Evolutionary conservation across 768 basidiomycete genomes (phyloP), one percentile per base, ranked within the genome.

Genomic region (Suillus subalutaceus): DNA sequence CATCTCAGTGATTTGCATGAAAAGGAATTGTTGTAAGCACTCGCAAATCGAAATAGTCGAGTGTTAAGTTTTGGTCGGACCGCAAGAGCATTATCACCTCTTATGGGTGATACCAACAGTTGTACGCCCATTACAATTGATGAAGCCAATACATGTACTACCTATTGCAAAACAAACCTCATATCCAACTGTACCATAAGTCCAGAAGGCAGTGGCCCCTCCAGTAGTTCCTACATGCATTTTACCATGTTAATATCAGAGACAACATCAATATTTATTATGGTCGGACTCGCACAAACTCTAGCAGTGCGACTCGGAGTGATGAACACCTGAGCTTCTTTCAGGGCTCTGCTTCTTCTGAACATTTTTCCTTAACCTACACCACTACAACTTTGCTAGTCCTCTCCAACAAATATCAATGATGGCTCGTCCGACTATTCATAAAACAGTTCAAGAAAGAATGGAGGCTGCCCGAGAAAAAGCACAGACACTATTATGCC

Each of bases 1-100:
- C 46, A 48, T 48, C n/a, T n/a, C n/a, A n/a, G n/a, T 48, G 46
- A 48, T 48, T 48, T 48, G 46, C 23, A 48, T 48, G 46, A 48
- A 48, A 48, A 48, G n/a, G 46, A 48, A 48, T 48, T 48, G 46
- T 48, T 48, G 46, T 48, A 48, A 10, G 46, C 46, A 48, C 46
- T 48, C 23, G 46, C 4, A 10, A 10, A 48, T 48, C 23, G 46
- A 23, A 10, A 48, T n/a, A 48, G n/a, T 10, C 10, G 4, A 48
- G 46, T 48, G 12, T 23, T 23, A n/a, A 48, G 46, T 48, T 48
- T 48, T 48, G n/a, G 46, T 48, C n/a, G 46, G 46, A 48, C 46
- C 46, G 26, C 26, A 48, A 48, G 46, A 32, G 32, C 3, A 32
- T 26, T 26, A 2, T 26, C 26, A 26, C 26, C 1, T 26, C 26